Evolutionary conservation across 805 yeast genomes (phyloP).

Genomic region (Metschnikowia picachoensis): DNA sequence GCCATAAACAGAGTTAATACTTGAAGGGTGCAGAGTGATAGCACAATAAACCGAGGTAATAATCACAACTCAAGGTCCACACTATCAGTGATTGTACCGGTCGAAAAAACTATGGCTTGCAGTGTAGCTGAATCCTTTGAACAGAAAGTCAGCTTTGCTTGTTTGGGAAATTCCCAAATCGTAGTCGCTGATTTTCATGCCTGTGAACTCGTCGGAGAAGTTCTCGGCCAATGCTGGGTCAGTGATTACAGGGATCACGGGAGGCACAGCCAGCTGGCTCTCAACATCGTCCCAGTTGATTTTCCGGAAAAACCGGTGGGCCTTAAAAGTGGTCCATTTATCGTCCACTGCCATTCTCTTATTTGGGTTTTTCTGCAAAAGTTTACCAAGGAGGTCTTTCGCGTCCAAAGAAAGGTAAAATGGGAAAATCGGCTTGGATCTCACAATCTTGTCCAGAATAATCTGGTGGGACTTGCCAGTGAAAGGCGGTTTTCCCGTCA

Average conservation of each 20-base stretch:
- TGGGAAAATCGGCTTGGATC: slow-evolving; percentile 35
- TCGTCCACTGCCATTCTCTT: slow-evolving; percentile 36
- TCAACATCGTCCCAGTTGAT: slow-evolving; percentile 36
- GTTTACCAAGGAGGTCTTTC: slow-evolving; percentile 36
- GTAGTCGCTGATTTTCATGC: slow-evolving; percentile 25
- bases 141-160: slow-evolving; percentile 13
- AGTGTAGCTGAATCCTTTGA: slow-evolving; percentile 44
- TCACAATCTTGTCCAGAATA: slow-evolving; percentile 38
- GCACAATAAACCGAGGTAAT: no score
- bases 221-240: slow-evolving; percentile 44
- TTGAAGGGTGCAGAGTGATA: no score
- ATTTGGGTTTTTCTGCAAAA: slow-evolving; percentile 34
- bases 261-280: slow-evolving; percentile 28
- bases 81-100: slow-evolving; percentile 12
- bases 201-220: slow-evolving; percentile 41
- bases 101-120: slow-evolving; percentile 39
- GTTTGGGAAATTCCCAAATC: slow-evolving; percentile 14
- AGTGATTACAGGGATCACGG: slow-evolving; percentile 41
- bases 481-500: slow-evolving; percentile 44
- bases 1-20: no score
- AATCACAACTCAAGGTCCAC: no score
- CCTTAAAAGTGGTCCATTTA: slow-evolving; percentile 30
- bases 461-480: slow-evolving; percentile 40
- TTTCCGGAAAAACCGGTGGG: slow-evolving; percentile 38
- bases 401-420: slow-evolving; percentile 41